Evolutionary conservation across 2,329 filamentous ascomycete species (phyloP), one percentile per base, ranked within the genome.

Genomic region (Pseudogymnoascus sp.): DNA sequence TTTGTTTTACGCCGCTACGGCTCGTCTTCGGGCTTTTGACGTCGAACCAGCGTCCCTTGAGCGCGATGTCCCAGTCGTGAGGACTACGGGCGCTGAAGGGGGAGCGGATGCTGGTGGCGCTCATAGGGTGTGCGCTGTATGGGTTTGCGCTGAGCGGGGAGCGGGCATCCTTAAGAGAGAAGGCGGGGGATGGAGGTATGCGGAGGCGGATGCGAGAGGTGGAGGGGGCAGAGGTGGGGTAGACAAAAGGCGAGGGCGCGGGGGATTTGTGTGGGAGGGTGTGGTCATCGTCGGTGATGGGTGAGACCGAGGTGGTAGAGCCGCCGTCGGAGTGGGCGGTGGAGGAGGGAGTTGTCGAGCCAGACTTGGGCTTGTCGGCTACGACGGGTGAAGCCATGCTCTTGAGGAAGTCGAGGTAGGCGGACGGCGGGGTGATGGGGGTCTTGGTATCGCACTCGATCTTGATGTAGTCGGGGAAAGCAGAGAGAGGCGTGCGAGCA

Each of bases 381-480:
- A 67, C 66, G 37, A 69, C 66, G 25, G 73, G 72, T 28, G 70
- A 78, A 69, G 81, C 80, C 77, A 96, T 86, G 65, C 88, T 87
- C 77, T 92, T 93, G 67, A 97, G 86, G 73, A 97, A 97, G 72
- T 97, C 92, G 69, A 91, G 89, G 74, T 97, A 97, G 64, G 93
- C 93, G 21, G 84, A 81, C 2, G 93, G 93, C 61, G 93, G 93
- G 61, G 90, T 96, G 75, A 97, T 96, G 59, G 93, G 93, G 4
- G 93, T 97, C 77, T 87, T 89, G 64, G 86, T 76, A 50, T 81
- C 76, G 64, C 87, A 83, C 63, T 89, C 81, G 69, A 89, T 78
- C 75, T 93, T 93, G 79, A 93, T 84, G 69, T 83, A 81, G 62
- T 81, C 78, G 18, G 84, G 80, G 56, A 81, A 81, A 60, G 78